These are phyloP conservation scores for Colletotrichum lupini DNA, from an alignment of 2,329 filamentous ascomycete species.

Conservation along the genomic window DNA sequence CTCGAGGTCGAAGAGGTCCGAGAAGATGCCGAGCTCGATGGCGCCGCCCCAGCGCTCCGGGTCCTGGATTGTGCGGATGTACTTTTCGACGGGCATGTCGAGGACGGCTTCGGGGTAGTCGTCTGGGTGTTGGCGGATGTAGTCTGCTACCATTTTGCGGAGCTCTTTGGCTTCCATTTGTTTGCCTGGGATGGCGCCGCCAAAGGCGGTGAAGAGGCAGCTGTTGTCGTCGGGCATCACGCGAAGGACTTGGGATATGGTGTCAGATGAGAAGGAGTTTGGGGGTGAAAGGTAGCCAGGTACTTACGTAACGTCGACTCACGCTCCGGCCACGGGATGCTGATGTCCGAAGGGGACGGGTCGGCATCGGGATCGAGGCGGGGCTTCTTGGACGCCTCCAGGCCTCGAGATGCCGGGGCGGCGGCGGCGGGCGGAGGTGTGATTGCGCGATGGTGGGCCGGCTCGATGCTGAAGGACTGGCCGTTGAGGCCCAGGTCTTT, in stretches of 20 bases:
- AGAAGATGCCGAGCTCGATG: constrained; percentile 88
- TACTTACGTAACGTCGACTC: constrained; percentile 62
- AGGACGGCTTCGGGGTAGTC: constrained; percentile 82
- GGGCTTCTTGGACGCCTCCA: constrained; percentile 16
- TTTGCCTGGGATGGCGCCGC: constrained; percentile 75
- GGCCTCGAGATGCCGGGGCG: constrained; percentile 6
- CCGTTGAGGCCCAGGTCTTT: constrained; percentile 59
- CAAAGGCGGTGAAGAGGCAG: constrained; percentile 92
- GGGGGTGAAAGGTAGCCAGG: neutral
- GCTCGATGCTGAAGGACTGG: constrained; percentile 63
- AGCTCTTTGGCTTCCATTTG: constrained; percentile 65
- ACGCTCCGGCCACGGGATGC: constrained; percentile 60
- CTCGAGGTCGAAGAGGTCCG: constrained; percentile 85
- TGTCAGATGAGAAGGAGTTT: constrained; percentile 51
- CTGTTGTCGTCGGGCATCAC: constrained; percentile 98
- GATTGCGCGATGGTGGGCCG: constrained; percentile 36
- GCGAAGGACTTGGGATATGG: constrained; percentile 74
- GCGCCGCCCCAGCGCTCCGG: constrained; percentile 90
- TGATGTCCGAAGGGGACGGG: constrained; percentile 37
- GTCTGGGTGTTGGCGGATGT: constrained; percentile 78
- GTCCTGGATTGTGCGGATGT: constrained; percentile 84
- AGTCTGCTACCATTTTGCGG: constrained; percentile 80
- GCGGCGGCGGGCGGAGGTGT: constrained; percentile 32
- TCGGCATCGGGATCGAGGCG: constrained; percentile 7
- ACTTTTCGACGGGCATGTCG: constrained; percentile 77